Percentiles rank a stretch among this genome's conserved stretches.
These are phyloP conservation scores for Beauveria brongniartii DNA, from an alignment of 2,329 filamentous ascomycete species.

Conservation along the genomic window DNA sequence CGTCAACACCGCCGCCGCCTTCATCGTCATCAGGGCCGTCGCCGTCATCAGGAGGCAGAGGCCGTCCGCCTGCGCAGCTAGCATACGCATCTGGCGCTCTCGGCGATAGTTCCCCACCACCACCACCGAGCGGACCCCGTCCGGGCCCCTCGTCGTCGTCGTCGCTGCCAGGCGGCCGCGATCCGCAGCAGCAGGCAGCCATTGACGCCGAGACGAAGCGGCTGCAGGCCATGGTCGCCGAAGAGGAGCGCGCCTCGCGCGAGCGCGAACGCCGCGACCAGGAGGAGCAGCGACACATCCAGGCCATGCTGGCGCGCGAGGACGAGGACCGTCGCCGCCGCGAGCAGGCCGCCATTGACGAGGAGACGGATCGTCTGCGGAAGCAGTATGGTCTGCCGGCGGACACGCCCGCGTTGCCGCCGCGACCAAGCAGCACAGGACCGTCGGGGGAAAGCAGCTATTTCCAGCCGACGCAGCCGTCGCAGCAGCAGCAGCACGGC, in stretches of 20 bases:
- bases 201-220: conserved; percentile 73
- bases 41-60: conserved; percentile 15
- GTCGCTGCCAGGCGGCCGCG: conserved; percentile 17
- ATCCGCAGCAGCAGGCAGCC: conserved; percentile 27
- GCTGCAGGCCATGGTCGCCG: conserved; percentile 46
- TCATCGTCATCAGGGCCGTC: conserved; percentile 24
- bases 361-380: conserved; percentile 75
- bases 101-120: conserved; percentile 30
- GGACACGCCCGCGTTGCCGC: conserved; percentile 3
- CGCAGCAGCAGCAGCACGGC: conserved; percentile 8
- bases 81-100: conserved; percentile 14
- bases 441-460: background rate
- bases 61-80: conserved; percentile 17
- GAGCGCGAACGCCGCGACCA: conserved; percentile 49
- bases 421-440: conserved; percentile 8
- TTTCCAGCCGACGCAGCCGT: background rate
- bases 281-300: conserved; percentile 47
- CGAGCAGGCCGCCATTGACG: conserved; percentile 53
- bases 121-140: conserved; percentile 32
- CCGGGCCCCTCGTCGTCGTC: conserved; percentile 32
- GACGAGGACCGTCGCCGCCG: conserved; percentile 46
- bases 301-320: conserved; percentile 59
- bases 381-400: conserved; percentile 53
- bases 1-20: conserved; percentile 25
- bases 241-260: conserved; percentile 42